These are phyloP conservation scores for Hypoxylon rubiginosum DNA, from an alignment of 2,329 filamentous ascomycete genomes.

Conservation along the genomic window DNA sequence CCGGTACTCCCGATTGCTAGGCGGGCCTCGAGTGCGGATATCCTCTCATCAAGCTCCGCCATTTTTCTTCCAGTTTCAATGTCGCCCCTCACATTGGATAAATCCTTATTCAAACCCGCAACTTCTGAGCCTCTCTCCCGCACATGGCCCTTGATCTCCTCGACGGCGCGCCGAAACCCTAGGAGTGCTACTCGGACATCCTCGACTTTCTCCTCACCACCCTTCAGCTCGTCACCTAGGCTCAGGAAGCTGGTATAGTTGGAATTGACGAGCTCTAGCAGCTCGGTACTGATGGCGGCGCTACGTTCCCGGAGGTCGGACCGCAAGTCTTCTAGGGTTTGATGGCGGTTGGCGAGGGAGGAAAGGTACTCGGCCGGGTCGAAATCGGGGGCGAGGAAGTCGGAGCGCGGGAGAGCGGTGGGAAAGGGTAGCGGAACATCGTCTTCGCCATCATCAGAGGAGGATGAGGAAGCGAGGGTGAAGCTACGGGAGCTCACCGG, in stretches of 20 bases:
- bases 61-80: slow-evolving; percentile 74
- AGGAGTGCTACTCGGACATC: slow-evolving; percentile 89
- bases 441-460: slow-evolving; percentile 56
- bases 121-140: slow-evolving; percentile 74
- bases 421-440: slow-evolving; percentile 89
- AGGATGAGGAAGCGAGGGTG: slow-evolving; percentile 58
- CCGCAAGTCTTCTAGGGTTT: slow-evolving; percentile 94
- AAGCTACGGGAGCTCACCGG: slow-evolving; percentile 55
- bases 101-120: slow-evolving; percentile 72
- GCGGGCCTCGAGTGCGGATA: slow-evolving; percentile 73
- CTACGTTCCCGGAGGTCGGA: slow-evolving; percentile 86
- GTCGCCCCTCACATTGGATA: slow-evolving; percentile 71
- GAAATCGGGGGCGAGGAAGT: slow-evolving; percentile 85
- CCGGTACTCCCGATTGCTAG: slow-evolving; percentile 66
- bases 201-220: slow-evolving; percentile 92
- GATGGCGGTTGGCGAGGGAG: slow-evolving; percentile 86
- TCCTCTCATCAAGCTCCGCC: slow-evolving; percentile 75
- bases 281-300: slow-evolving; percentile 83
- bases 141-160: slow-evolving; percentile 78
- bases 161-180: slow-evolving; percentile 86
- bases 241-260: slow-evolving; percentile 94
- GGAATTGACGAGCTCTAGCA: slow-evolving; percentile 93
- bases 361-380: slow-evolving; percentile 85
- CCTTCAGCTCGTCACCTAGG: slow-evolving; percentile 82
- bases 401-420: slow-evolving; percentile 81